Base-by-base conservation (phyloP, 306 rosid genomes). In the Cicer bijugum region DNA sequence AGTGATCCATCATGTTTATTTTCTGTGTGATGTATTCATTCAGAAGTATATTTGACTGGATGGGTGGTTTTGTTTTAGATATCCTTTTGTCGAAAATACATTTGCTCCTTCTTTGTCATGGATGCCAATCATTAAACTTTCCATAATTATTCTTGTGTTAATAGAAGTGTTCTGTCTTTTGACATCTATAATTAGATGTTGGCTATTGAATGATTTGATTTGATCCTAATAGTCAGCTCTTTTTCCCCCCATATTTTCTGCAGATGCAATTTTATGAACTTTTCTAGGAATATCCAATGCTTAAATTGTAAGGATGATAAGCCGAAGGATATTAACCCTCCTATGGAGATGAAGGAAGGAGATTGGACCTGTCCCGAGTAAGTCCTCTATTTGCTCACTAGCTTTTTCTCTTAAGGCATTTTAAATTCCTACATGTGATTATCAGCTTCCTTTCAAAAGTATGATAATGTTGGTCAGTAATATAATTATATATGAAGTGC, bases 241-340 rank as follows among this genome's bases (percentile, higher is more conserved):
- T 28, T 56, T 17, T 28, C 43, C 6, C 43, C 44, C 62, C 9
- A 47, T 56, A 23, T 62, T 48, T 74, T 52, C 75, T 83, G 86
- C 88, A 89, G 96, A 75, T 91, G 97, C 89, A 89, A 85, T 67
- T 93, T 86, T 81, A 76, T 89, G 89, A 93, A 93, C 89, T 90
- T 93, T 7, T 11, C 89, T 1, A 89, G 87, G 77, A 93, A 93
- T 69, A 11, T 9, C 33, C 82, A 46, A 50, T 93, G 98, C 87
- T 83, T 73, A 17, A 74, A 82, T 50, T 93, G 98, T 77, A 76
- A 84, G 0, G 89, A 87, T 76, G 84, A 85, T 63, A 87, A 71
- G 75, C 97, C 92, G n/a, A 80, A 82, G 83, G 80, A 74, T 43
- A 74, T 44, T 74, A 76, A 55, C 14, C 17, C 3, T 33, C 43